Evolutionary conservation across 768 basidiomycete genomes (phyloP).

Genomic region (Boletus speciosus): DNA sequence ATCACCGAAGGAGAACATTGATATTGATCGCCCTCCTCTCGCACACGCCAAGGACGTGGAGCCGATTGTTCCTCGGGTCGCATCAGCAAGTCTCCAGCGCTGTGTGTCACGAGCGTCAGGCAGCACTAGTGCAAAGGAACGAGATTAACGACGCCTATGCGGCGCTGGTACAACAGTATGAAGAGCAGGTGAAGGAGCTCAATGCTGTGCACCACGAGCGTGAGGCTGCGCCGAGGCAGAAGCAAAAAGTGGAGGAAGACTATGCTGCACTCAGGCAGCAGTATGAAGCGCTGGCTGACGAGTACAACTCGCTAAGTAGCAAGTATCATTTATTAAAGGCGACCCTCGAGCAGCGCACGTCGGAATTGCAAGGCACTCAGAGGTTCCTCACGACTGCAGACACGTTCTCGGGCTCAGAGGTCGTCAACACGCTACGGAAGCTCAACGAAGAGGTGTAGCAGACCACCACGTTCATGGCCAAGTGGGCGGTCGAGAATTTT

Average conservation of each 20-base stretch:
- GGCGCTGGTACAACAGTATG: conserved; percentile 19
- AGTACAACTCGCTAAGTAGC: conserved; percentile 7
- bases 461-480: conserved; percentile 41
- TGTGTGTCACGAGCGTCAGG: conserved; percentile 5
- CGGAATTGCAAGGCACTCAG: conserved; percentile 42
- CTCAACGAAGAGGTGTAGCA: conserved; percentile 47
- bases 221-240: conserved; percentile 3
- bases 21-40: neutral
- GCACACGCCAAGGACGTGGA: neutral
- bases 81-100: neutral
- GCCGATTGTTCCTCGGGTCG: neutral
- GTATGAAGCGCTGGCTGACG: conserved; percentile 13
- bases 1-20: neutral
- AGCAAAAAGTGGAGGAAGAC: conserved; percentile 1
- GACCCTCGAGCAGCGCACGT: conserved; percentile 37
- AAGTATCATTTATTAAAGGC: conserved; percentile 13
- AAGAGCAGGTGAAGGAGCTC: conserved; percentile 11
- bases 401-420: conserved; percentile 41
- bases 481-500: conserved; percentile 41
- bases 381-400: conserved; percentile 42
- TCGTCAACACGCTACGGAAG: conserved; percentile 38
- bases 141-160: conserved; percentile 9
- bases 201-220: neutral
- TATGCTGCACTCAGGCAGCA: conserved; percentile 3
- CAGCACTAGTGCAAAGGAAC: neutral